phyloP scores from a whole-genome alignment of 441 rosid genomes.

The Daphne laureola region DNA sequence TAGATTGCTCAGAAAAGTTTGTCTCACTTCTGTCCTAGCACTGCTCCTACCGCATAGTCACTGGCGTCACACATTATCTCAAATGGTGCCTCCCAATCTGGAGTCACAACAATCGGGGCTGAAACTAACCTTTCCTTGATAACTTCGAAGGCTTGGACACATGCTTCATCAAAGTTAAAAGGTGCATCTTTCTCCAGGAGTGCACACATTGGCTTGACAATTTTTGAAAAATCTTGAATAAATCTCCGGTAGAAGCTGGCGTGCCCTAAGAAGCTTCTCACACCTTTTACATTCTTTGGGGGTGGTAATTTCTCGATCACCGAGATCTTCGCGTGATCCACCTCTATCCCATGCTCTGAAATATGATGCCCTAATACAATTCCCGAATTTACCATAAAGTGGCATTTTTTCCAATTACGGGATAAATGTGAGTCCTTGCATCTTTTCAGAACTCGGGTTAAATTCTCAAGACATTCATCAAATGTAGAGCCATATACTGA shows the following conservation, averaged over 20 bases:
- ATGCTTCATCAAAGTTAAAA: background rate
- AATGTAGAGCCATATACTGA: too few relatives aligned
- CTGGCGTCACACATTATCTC: conserved; percentile 1
- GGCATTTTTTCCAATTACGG: too few relatives aligned
- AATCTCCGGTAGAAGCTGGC: background rate
- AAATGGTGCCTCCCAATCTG: background rate
- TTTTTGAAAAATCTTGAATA: background rate
- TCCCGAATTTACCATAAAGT: too few relatives aligned
- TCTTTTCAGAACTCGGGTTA: too few relatives aligned
- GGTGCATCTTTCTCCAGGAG: background rate
- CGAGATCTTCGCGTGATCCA: too few relatives aligned
- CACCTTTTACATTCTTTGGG: too few relatives aligned
- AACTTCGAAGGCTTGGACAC: background rate
- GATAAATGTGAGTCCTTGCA: too few relatives aligned
- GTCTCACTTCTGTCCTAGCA: background rate
- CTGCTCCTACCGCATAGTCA: background rate
- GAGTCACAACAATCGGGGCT: background rate
- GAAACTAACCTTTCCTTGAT: background rate
- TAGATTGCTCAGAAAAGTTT: background rate
- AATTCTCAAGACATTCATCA: too few relatives aligned
- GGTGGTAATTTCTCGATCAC: too few relatives aligned
- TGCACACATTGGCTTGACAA: background rate
- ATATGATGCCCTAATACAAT: too few relatives aligned
- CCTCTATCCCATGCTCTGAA: too few relatives aligned
- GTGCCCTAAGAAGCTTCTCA: background rate